Evolutionary conservation across 148 eudicot genomes (phyloP).

Genomic region (Salicornia ramosissima): DNA sequence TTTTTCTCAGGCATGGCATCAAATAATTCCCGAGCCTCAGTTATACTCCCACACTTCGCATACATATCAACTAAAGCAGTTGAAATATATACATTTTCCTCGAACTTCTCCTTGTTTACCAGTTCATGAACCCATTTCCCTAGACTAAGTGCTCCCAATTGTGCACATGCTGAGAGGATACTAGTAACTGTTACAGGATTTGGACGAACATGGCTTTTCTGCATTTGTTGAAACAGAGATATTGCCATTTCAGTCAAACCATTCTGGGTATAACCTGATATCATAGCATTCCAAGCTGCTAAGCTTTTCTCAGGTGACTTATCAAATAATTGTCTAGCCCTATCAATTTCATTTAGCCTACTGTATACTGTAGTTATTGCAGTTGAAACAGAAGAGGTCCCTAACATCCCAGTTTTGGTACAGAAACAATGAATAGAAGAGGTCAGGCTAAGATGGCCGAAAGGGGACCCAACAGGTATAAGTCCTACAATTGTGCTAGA

Average conservation of each 20-base stretch:
- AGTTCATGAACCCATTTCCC: conserved; percentile 74
- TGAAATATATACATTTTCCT: conserved; percentile 47
- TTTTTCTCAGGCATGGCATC: conserved; percentile 53
- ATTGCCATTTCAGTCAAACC: conserved; percentile 67
- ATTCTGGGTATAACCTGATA: conserved; percentile 74
- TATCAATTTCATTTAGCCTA: conserved; percentile 57
- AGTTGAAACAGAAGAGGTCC: conserved; percentile 54
- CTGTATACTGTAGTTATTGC: conserved; percentile 68
- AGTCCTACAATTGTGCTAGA: conserved; percentile 67
- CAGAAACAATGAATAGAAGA: conserved; percentile 51
- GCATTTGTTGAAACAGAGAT: conserved; percentile 64
- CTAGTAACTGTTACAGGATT: conserved; percentile 70
- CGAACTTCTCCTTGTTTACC: conserved; percentile 43
- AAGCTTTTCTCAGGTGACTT: conserved; percentile 51
- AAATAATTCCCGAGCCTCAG: conserved; percentile 49
- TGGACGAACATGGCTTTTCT: conserved; percentile 42
- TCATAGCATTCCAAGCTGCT: conserved; percentile 90
- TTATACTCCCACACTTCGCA: conserved; percentile 74
- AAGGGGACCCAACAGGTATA: conserved; percentile 57
- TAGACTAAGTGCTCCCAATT: conserved; percentile 65
- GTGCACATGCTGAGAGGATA: conserved; percentile 77
- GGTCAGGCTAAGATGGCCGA: conserved; percentile 48
- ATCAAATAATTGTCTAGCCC: conserved; percentile 61
- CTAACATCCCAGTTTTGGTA: conserved; percentile 42
- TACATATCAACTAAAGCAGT: conserved; percentile 85